Conservation (phyloP, 179 eudicot species). For the Spinacia oleracea region DNA sequence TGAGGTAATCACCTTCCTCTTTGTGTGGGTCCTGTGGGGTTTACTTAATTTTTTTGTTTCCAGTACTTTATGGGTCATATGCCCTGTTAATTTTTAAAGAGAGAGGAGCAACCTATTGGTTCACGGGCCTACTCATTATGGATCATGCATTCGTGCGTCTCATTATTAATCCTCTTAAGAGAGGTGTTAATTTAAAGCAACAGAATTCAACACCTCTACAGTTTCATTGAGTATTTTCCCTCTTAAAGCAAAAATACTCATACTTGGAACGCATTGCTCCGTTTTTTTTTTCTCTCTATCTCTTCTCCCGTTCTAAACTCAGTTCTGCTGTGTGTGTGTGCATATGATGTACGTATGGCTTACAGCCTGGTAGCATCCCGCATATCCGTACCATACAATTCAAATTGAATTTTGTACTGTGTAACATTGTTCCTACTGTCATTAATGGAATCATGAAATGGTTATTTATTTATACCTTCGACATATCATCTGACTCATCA, state of each 20-base stretch:
- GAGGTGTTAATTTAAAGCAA: not conserved
- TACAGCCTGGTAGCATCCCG: not conserved
- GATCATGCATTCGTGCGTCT: not conserved
- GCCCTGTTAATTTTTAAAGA: not conserved
- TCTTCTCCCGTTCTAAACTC: not conserved
- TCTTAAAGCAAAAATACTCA: not conserved
- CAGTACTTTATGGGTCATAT: not conserved
- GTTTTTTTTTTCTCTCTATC: not conserved
- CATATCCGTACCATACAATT: not conserved
- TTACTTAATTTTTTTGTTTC: not conserved
- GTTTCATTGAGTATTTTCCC: not conserved
- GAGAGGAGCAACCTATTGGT: not conserved
- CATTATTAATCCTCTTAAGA: not conserved
- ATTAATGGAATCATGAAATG: not conserved
- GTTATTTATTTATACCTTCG: not conserved
- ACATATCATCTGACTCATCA: not conserved
- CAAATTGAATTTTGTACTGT: not conserved
- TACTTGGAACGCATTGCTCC: not conserved
- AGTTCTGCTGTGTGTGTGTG: not conserved
- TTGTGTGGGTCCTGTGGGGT: slow-evolving; percentile 7
- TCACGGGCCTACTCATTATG: not conserved
- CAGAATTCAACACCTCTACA: not conserved
- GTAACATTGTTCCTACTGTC: not conserved
- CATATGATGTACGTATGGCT: not conserved
- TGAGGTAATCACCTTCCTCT: slow-evolving; percentile 44